These are phyloP conservation scores for Saccharomyces eubayanus DNA, from an alignment of 805 yeast species.

Conservation along the genomic window DNA sequence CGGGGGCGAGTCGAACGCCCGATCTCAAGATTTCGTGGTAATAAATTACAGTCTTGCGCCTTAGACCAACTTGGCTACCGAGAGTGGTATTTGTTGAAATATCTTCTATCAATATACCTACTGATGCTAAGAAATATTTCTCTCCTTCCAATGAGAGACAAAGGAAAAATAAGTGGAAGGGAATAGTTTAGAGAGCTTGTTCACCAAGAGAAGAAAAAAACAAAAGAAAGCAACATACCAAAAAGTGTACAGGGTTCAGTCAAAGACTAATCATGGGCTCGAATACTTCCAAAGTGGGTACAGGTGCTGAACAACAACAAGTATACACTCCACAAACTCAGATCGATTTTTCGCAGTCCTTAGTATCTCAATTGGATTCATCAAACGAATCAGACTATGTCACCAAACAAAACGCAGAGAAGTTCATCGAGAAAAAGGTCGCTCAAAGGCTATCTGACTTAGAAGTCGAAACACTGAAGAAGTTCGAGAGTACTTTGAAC, in stretches of 20 bases:
- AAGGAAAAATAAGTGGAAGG: background rate
- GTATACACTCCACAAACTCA: slow-evolving; percentile 62
- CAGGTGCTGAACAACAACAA: slow-evolving; percentile 17
- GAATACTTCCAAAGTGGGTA: background rate
- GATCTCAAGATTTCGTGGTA: slow-evolving; percentile 18
- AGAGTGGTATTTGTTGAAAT: background rate
- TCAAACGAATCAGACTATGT: slow-evolving; percentile 63
- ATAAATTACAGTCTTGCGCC: slow-evolving; percentile 13
- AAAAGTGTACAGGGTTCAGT: background rate
- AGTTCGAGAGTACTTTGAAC: slow-evolving; percentile 44
- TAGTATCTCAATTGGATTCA: slow-evolving; percentile 53
- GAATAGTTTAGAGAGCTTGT: background rate
- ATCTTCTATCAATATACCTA: background rate
- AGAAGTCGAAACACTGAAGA: slow-evolving; percentile 43
- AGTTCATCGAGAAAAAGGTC: slow-evolving; percentile 58
- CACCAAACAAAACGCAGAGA: slow-evolving; percentile 60
- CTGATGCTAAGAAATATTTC: too few relatives aligned
- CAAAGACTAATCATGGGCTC: background rate
- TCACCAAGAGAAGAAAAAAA: background rate
- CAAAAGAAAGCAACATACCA: background rate
- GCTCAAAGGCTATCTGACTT: slow-evolving; percentile 46
- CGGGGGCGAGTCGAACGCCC: slow-evolving; percentile 28
- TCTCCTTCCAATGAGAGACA: background rate
- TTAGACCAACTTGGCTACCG: slow-evolving; percentile 9
- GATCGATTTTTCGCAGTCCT: slow-evolving; percentile 56